Evolutionary conservation across 2,329 filamentous ascomycete species (phyloP).

Genomic region (Paraconiothyrium brasiliense): DNA sequence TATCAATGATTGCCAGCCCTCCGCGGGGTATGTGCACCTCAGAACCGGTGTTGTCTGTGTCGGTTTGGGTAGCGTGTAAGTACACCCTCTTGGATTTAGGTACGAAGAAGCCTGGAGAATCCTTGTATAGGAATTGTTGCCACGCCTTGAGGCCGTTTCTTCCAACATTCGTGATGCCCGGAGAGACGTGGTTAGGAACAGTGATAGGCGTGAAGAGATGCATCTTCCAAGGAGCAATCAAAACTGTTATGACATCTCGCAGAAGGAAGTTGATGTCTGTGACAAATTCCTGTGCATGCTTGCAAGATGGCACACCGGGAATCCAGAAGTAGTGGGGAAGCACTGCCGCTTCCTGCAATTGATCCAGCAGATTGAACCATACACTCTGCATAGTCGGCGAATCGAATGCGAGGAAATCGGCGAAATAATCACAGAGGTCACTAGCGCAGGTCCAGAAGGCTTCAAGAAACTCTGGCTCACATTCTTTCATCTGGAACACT

Average conservation of each 20-base stretch:
- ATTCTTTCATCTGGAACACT: slow-evolving; percentile 13
- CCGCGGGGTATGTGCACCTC: slow-evolving; percentile 34
- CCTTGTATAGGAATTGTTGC: slow-evolving; percentile 37
- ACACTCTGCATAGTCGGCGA: slow-evolving; percentile 31
- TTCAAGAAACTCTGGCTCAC: slow-evolving; percentile 19
- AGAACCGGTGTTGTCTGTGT: neutral
- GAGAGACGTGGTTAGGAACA: neutral
- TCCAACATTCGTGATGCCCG: slow-evolving; percentile 10
- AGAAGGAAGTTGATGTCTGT: neutral
- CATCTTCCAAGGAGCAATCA: slow-evolving; percentile 3
- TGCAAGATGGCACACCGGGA: neutral
- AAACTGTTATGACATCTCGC: slow-evolving; percentile 21
- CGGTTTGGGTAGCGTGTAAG: neutral
- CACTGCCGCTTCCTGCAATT: slow-evolving; percentile 26
- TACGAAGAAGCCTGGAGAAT: slow-evolving; percentile 30
- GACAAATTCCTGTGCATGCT: slow-evolving; percentile 13
- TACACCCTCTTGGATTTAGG: slow-evolving; percentile 6
- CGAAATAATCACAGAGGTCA: slow-evolving; percentile 41
- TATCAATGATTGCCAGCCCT: slow-evolving; percentile 34
- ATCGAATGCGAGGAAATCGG: slow-evolving; percentile 37
- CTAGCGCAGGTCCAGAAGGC: slow-evolving; percentile 30
- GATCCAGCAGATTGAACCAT: slow-evolving; percentile 41
- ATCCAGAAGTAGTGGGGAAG: slow-evolving; percentile 19
- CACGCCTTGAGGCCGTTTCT: slow-evolving; percentile 37
- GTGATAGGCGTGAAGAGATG: neutral